Conservation (phyloP, 257 asterid species). For the Solanum acaule region DNA sequence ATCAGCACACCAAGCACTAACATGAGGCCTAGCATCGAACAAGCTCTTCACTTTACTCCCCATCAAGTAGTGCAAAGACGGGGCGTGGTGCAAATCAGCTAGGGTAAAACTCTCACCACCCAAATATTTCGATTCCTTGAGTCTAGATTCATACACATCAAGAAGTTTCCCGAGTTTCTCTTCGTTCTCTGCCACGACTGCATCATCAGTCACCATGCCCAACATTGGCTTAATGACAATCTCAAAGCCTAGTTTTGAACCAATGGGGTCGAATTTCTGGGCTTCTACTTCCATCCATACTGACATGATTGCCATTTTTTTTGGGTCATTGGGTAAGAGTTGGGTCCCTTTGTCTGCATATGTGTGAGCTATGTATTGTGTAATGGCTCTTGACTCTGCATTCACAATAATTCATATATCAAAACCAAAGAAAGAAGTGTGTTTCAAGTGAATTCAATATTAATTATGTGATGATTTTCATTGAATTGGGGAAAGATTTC, state of each 20-base stretch:
- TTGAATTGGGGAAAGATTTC: no score
- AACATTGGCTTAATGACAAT: slow-evolving; percentile 25
- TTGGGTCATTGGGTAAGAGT: slow-evolving; percentile 22
- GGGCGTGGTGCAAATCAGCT: neutral
- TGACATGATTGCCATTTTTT: neutral
- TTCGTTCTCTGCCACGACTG: slow-evolving; percentile 3
- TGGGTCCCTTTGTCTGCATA: slow-evolving; percentile 44
- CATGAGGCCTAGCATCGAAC: neutral
- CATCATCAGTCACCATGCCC: slow-evolving; percentile 20
- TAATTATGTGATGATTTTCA: neutral
- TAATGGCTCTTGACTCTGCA: slow-evolving; percentile 72
- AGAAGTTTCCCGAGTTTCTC: neutral
- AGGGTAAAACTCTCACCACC: neutral
- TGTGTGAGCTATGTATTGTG: slow-evolving; percentile 29
- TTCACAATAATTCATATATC: neutral
- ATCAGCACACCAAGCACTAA: neutral
- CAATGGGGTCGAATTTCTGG: slow-evolving; percentile 34
- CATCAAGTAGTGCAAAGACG: neutral
- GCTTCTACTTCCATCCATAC: slow-evolving; percentile 38
- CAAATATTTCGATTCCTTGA: slow-evolving; percentile 26
- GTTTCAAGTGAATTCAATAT: neutral
- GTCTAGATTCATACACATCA: slow-evolving; percentile 33
- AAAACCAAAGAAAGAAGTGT: neutral
- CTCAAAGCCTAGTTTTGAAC: slow-evolving; percentile 29
- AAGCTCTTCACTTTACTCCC: neutral